Conservation (phyloP, 2,329 filamentous ascomycete genomes). For the Leptosphaerulina australis region DNA sequence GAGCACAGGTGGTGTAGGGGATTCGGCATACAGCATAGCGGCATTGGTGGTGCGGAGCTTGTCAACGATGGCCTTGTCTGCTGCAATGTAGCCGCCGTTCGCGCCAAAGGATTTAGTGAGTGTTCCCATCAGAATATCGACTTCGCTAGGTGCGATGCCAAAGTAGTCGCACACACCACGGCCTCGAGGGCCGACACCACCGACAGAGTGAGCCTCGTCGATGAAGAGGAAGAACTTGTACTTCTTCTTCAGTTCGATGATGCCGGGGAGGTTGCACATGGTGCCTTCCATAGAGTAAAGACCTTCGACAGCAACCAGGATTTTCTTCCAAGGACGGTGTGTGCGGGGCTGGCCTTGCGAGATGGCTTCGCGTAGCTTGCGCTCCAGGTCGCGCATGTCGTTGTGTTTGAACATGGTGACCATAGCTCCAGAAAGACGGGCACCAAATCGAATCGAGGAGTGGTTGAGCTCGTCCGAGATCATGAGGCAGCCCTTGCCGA, state of each 20-base stretch:
- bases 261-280: conserved; percentile 94
- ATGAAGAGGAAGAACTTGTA: conserved; percentile 98
- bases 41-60: conserved; percentile 87
- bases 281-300: conserved; percentile 99
- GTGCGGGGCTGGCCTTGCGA: conserved; percentile 96
- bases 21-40: conserved; percentile 84
- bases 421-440: conserved; percentile 90
- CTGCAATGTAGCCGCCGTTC: conserved; percentile 94
- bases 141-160: conserved; percentile 80
- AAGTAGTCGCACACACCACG: conserved; percentile 98
- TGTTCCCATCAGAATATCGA: conserved; percentile 98
- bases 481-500: conserved; percentile 90
- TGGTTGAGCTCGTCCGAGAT: conserved; percentile 98
- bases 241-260: conserved; percentile 84
- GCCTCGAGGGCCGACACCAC: conserved; percentile 85
- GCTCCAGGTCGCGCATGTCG: conserved; percentile 87
- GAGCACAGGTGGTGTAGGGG: conserved; percentile 84
- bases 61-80: conserved; percentile 87
- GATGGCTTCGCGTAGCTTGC: conserved; percentile 85
- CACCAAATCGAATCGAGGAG: conserved; percentile 93
- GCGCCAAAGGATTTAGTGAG: conserved; percentile 98
- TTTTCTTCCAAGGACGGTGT: conserved; percentile 99
- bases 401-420: conserved; percentile 99
- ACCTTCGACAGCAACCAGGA: conserved; percentile 92
- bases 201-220: conserved; percentile 95